A percentile compares a stretch with the other conserved stretches of the same genome.
Evolutionary conservation across 768 basidiomycete genomes (phyloP).

Genomic region (Mycena floridula): DNA sequence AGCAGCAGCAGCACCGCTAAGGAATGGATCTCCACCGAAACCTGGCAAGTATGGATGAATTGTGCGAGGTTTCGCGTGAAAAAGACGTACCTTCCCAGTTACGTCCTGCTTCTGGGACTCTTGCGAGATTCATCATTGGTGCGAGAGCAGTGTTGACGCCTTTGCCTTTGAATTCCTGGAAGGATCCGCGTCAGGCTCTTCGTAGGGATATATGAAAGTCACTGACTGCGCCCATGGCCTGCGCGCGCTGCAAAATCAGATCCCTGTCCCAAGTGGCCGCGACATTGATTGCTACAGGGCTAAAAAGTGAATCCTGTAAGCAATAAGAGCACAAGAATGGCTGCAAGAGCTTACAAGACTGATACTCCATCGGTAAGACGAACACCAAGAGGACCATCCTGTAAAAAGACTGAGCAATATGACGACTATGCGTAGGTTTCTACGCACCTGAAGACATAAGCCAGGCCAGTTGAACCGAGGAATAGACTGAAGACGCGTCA

Average conservation of each 20-base stretch:
- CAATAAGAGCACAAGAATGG: no score
- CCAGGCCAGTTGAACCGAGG: conserved; percentile 14
- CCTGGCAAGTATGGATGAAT: not conserved
- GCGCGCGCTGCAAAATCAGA: conserved; percentile 35
- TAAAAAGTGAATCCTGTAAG: conserved; percentile 32
- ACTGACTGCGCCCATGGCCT: conserved; percentile 30
- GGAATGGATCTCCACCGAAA: conserved; percentile 36
- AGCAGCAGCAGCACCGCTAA: conserved; percentile 32
- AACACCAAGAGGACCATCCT: not conserved
- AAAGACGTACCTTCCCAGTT: conserved; percentile 36
- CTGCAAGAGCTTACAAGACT: conserved; percentile 8
- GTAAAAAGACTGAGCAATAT: conserved; percentile 10
- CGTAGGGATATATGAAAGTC: not conserved
- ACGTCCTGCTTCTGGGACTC: conserved; percentile 28
- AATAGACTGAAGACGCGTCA: no score
- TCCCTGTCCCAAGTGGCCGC: conserved; percentile 24
- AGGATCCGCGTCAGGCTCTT: not conserved
- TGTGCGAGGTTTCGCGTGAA: not conserved
- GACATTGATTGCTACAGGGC: conserved; percentile 32
- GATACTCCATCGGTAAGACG: not conserved
- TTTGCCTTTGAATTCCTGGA: conserved; percentile 35
- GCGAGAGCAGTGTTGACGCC: conserved; percentile 35
- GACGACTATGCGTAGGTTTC: no score
- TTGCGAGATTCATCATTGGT: conserved; percentile 25
- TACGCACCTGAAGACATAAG: conserved; percentile 18